Evolutionary conservation across 768 basidiomycete species (phyloP).

Genomic region (Pulveroboletus sp.): DNA sequence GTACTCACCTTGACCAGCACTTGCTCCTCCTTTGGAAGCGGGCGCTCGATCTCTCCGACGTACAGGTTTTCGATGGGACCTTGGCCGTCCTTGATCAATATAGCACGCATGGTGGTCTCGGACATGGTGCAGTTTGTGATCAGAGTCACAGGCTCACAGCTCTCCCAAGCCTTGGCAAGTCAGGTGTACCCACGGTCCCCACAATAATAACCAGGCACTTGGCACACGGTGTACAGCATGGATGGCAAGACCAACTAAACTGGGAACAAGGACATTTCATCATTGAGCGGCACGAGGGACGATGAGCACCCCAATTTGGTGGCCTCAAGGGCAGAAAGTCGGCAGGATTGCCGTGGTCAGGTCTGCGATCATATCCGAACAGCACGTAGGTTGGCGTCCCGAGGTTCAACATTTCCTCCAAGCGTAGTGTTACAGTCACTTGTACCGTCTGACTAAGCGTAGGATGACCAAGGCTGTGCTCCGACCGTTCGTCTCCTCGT

Average conservation of each 20-base stretch:
- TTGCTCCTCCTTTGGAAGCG: constrained; percentile 52
- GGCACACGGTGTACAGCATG: background rate
- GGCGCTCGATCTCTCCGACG: constrained; percentile 67
- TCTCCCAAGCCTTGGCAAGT: background rate
- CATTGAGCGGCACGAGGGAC: too few species aligned
- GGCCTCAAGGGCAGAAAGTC: background rate
- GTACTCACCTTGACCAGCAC: constrained; percentile 75
- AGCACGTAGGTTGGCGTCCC: background rate
- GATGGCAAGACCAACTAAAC: background rate
- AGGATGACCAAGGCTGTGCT: constrained; percentile 9
- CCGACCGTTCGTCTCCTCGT: background rate
- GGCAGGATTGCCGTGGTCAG: background rate
- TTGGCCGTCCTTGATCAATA: constrained; percentile 72
- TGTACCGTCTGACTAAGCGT: constrained; percentile 18
- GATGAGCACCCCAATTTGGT: too few species aligned
- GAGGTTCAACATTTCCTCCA: background rate
- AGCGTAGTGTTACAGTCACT: background rate
- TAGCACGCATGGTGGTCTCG: constrained; percentile 61
- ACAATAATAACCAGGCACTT: background rate
- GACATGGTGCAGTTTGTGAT: too few species aligned
- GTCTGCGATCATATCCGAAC: constrained; percentile 4
- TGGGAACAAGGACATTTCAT: background rate
- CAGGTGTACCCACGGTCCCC: background rate
- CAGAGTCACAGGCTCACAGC: background rate
- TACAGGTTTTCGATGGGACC: constrained; percentile 78